Evolutionary conservation across 2,329 filamentous ascomycete genomes (phyloP).

Genomic region (Talaromyces amestolkiae): DNA sequence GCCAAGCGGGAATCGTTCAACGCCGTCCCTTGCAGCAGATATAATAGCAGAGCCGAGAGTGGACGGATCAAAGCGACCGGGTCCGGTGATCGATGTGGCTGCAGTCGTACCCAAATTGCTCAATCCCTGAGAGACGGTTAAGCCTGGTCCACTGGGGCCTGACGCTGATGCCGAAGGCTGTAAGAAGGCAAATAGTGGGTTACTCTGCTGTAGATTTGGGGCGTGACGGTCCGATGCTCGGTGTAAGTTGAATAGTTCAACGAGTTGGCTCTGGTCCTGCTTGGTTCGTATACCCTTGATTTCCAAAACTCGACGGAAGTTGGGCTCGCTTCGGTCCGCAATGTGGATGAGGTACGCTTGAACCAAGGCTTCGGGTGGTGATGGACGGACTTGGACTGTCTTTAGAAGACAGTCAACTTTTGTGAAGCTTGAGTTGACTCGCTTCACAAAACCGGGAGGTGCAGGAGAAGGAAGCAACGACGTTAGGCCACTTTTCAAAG

Average conservation of each 20-base stretch:
- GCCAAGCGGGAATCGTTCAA: conserved; percentile 62
- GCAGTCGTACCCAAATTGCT: conserved; percentile 46
- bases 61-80: conserved; percentile 71
- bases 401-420: conserved; percentile 92
- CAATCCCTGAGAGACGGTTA: conserved; percentile 46
- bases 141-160: conserved; percentile 25
- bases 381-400: conserved; percentile 88
- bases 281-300: conserved; percentile 84
- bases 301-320: conserved; percentile 95
- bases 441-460: conserved; percentile 70
- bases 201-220: conserved; percentile 64
- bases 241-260: conserved; percentile 90
- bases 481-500: conserved; percentile 52
- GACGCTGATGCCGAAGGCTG: conserved; percentile 21
- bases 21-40: conserved; percentile 79
- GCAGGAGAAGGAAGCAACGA: conserved; percentile 58
- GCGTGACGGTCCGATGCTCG: conserved; percentile 65
- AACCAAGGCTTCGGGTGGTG: conserved; percentile 87
- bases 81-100: conserved; percentile 42
- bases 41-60: conserved; percentile 84
- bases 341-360: conserved; percentile 98
- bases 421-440: conserved; percentile 77
- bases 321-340: conserved; percentile 84
- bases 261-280: conserved; percentile 73
- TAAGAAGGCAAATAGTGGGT: conserved; percentile 62